Evolutionary conservation across 2,329 filamentous ascomycete genomes (phyloP).

Genomic region (Trichoderma sp.): DNA sequence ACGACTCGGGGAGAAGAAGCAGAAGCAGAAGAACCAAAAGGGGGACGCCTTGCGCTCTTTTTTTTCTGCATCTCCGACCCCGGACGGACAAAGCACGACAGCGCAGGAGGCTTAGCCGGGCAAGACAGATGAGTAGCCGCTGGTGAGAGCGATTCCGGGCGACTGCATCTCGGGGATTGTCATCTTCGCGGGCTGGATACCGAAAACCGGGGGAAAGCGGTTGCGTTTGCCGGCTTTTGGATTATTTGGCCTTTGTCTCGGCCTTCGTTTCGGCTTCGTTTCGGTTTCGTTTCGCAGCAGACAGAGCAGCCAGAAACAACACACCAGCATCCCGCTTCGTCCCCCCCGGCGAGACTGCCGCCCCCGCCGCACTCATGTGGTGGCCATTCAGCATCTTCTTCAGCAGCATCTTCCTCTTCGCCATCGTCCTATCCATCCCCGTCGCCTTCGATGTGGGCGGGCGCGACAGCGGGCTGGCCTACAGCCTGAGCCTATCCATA

Average conservation of each 20-base stretch:
- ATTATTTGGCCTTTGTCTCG: too few species aligned
- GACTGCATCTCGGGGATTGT: slow-evolving; percentile 18
- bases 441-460: slow-evolving; percentile 98
- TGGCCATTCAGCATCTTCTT: slow-evolving; percentile 75
- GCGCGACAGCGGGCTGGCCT: slow-evolving; percentile 87
- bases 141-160: slow-evolving; percentile 18
- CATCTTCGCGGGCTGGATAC: not conserved
- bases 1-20: not conserved
- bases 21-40: not conserved
- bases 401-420: slow-evolving; percentile 80
- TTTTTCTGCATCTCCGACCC: not conserved
- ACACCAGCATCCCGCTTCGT: not conserved
- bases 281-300: not conserved
- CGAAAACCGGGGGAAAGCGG: not conserved
- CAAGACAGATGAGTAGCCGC: slow-evolving; percentile 17
- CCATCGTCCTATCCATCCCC: slow-evolving; percentile 92
- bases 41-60: not conserved
- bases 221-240: not conserved
- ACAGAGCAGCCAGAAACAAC: not conserved
- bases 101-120: not conserved
- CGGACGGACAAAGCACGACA: not conserved
- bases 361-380: slow-evolving; percentile 61
- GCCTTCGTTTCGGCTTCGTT: too few species aligned
- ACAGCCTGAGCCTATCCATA: slow-evolving; percentile 80
- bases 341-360: slow-evolving; percentile 29